A percentile compares a stretch with the other conserved stretches of the same genome.
Evolutionary conservation across 768 basidiomycete genomes (phyloP).

Genomic region (Phallus indusiatus): DNA sequence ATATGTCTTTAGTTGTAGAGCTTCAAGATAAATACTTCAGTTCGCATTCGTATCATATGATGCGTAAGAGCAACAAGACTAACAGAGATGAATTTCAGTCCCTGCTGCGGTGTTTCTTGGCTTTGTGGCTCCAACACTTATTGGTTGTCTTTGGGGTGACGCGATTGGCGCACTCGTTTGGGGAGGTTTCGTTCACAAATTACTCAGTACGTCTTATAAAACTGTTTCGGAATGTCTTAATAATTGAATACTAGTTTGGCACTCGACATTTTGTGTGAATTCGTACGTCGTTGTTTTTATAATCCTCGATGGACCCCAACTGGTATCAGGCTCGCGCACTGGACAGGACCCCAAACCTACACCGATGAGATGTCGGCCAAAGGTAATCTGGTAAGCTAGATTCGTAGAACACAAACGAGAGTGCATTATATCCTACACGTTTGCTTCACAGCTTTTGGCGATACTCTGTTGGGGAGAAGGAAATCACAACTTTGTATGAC

Average conservation of each 20-base stretch:
- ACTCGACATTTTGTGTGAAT: slow-evolving; percentile 62
- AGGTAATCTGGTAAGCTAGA: slow-evolving; percentile 51
- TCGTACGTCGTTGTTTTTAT: slow-evolving; percentile 38
- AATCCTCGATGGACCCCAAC: too few relatives aligned
- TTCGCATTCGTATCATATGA: slow-evolving; percentile 14
- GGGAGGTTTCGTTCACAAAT: slow-evolving; percentile 56
- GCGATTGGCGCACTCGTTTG: slow-evolving; percentile 56
- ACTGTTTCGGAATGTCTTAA: neutral
- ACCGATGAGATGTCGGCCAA: slow-evolving; percentile 69
- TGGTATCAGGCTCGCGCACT: too few relatives aligned
- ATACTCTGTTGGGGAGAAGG: slow-evolving; percentile 68
- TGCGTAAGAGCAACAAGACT: neutral
- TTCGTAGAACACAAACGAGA: neutral
- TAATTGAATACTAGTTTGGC: slow-evolving; percentile 41
- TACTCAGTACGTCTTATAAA: slow-evolving; percentile 38
- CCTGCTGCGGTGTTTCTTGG: slow-evolving; percentile 51
- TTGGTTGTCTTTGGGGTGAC: slow-evolving; percentile 56
- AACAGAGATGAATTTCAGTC: slow-evolving; percentile 28
- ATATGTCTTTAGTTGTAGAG: slow-evolving; percentile 40
- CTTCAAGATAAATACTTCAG: slow-evolving; percentile 65
- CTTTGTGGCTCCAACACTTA: slow-evolving; percentile 43
- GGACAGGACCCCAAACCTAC: too few relatives aligned
- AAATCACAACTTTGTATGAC: slow-evolving; percentile 64
- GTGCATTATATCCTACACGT: neutral
- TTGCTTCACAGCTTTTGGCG: slow-evolving; percentile 29